Percentiles rank a stretch among this genome's conserved stretches.
These are phyloP conservation scores for Lophiotrema nucula DNA, from an alignment of 495 filamentous ascomycete genomes.

Conservation along the genomic window DNA sequence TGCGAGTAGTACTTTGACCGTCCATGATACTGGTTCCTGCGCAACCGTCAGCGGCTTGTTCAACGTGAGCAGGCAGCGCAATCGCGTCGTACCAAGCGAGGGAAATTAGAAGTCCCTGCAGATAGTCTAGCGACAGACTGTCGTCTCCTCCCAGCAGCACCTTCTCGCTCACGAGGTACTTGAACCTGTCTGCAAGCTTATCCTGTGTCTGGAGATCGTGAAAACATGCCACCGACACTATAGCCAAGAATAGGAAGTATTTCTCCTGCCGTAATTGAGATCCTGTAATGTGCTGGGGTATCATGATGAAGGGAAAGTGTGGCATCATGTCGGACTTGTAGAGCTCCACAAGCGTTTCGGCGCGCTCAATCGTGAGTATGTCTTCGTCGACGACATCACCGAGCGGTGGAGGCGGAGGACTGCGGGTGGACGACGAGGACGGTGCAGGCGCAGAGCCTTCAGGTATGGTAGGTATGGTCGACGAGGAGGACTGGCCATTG, in stretches of 20 bases:
- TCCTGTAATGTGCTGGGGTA: constrained; percentile 11
- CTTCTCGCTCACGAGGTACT: constrained; percentile 24
- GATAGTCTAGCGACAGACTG: constrained; percentile 18
- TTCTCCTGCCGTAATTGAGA: constrained; percentile 13
- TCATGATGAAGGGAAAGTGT: constrained; percentile 25
- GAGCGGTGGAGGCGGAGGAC: background rate
- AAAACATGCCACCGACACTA: constrained; percentile 24
- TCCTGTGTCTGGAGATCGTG: constrained; percentile 19
- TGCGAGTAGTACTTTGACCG: constrained; percentile 22
- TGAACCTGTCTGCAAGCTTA: constrained; percentile 18
- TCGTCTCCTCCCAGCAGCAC: constrained; percentile 25
- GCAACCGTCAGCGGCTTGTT: too few species aligned
- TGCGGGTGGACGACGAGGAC: background rate
- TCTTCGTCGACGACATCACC: constrained; percentile 24
- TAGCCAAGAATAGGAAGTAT: constrained; percentile 21
- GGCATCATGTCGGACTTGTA: constrained; percentile 32
- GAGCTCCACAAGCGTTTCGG: constrained; percentile 22
- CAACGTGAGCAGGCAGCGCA: background rate
- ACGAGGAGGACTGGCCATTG: background rate
- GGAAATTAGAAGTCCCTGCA: constrained; percentile 24
- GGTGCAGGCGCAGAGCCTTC: background rate
- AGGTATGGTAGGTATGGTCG: background rate
- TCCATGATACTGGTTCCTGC: constrained; percentile 27
- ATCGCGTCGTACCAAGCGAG: constrained; percentile 19
- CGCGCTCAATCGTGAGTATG: constrained; percentile 17